Evolutionary conservation across 805 yeast species (phyloP), one percentile per base, ranked within the genome.

Genomic region (Spencermartinsiella europaea): DNA sequence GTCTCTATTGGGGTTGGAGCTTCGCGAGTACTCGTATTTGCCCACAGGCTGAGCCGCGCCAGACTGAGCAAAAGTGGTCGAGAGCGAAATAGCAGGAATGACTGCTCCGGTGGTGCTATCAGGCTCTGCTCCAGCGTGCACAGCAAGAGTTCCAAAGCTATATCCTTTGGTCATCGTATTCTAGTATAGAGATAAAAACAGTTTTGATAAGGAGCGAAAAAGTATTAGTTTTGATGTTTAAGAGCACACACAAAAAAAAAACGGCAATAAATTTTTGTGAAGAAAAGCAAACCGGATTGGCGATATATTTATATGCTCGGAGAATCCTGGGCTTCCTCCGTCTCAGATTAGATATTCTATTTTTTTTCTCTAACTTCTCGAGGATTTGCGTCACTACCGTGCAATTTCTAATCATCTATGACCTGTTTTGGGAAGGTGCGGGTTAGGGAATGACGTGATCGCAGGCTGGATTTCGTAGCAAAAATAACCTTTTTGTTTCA

Each of bases 1-100:
- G 64, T 79, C 81, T 71, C 95, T 80, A 76, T 86, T 87, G 51
- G 95, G 95, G 68, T 86, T 86, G 53, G 83, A 80, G 22, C 91
- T 83, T 66, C 95, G 76, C 16, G 95, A 84, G 71, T 86, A 86
- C 65, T 87, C 95, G 69, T 80, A 87, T 38, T 67, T 73, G 41
- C 95, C 95, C 39, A 87, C 62, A 48, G 95, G 95, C 57, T 76
- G 69, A 42, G 87, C 79, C 46, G 95, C 95, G 52, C 80, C 78
- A 44, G 76, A 66, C 68, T 86, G 95, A 44, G 87, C 90, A 70
- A 82, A 86, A 34, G 95, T 86, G 52, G 95, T 86, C 42, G 90
- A 81, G 53, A 86, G 72, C 34, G 93, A 83, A 56, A 86, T 82
- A 50, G 95, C 83, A 51, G 84, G 84, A 54, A 86, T 86, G 50